A percentile compares a stretch with the other conserved stretches of the same genome.
These are phyloP conservation scores for Euclidium syriacum DNA, from an alignment of 345 rosid species.

Conservation along the genomic window DNA sequence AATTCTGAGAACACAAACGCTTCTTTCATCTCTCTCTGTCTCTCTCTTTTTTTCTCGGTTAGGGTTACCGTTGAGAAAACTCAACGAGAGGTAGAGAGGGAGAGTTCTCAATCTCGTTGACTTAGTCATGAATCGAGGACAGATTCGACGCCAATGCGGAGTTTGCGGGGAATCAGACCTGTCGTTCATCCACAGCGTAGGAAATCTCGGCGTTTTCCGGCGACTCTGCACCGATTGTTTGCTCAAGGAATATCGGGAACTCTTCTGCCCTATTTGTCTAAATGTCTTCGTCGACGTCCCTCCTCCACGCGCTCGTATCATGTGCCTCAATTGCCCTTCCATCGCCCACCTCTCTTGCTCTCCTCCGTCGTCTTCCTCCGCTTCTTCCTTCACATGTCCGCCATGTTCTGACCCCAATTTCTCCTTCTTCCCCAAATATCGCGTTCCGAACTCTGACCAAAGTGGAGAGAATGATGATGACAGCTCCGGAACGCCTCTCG, in stretches of 20 bases:
- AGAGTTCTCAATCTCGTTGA: constrained; percentile 1
- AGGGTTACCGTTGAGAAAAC: constrained; percentile 25
- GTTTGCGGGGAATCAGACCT: constrained; percentile 32
- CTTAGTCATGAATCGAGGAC: constrained; percentile 31
- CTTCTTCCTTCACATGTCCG: constrained; percentile 38
- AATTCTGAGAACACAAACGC: constrained; percentile 19
- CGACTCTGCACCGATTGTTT: constrained; percentile 51
- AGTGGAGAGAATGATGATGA: background rate
- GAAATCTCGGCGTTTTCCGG: constrained; percentile 28
- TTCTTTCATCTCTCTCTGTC: constrained; percentile 1
- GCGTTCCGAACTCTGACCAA: background rate
- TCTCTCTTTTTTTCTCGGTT: background rate
- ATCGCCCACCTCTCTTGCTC: constrained; percentile 36
- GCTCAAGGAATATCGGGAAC: constrained; percentile 35
- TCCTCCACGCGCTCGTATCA: constrained; percentile 22
- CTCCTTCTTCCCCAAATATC: constrained; percentile 37
- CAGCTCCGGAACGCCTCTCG: constrained; percentile 4
- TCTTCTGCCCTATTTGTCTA: constrained; percentile 52
- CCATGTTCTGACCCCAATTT: constrained; percentile 41
- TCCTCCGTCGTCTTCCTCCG: constrained; percentile 18
- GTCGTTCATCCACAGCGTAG: constrained; percentile 37
- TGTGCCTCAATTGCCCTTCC: constrained; percentile 46
- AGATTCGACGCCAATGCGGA: constrained; percentile 28
- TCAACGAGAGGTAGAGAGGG: background rate
- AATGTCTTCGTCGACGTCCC: constrained; percentile 17